Evolutionary conservation across 169 alveolate genomes (phyloP).

Genomic region (Sarcocystis neurona): DNA sequence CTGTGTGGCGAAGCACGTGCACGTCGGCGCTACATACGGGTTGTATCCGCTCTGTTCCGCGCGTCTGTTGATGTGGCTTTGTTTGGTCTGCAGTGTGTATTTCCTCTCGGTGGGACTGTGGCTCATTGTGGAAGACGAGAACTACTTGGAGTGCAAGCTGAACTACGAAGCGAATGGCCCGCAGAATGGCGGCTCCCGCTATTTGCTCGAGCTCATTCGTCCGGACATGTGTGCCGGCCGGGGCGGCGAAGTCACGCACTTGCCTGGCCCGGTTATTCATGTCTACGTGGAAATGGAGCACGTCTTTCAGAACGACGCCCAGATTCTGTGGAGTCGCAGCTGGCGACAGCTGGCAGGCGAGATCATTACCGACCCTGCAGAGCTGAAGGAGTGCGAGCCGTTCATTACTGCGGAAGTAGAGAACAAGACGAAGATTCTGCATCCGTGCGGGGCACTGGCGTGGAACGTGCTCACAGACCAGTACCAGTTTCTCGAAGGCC

Average conservation of each 20-base stretch:
- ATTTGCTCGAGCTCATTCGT: not conserved
- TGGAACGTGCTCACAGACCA: constrained; percentile 43
- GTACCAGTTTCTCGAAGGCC: constrained; percentile 13
- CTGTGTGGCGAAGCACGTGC: not conserved
- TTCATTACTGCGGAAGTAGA: constrained; percentile 7
- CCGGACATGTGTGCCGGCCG: constrained; percentile 30
- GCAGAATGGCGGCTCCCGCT: constrained; percentile 26
- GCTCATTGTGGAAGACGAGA: constrained; percentile 8
- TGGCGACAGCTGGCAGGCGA: constrained; percentile 37
- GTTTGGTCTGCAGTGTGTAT: not conserved
- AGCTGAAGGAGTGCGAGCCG: constrained; percentile 23
- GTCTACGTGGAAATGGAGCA: constrained; percentile 32
- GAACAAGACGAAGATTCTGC: constrained; percentile 32
- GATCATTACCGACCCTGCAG: constrained; percentile 35
- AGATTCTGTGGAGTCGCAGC: constrained; percentile 27
- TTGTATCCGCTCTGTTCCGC: constrained; percentile 12
- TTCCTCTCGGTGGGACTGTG: not conserved
- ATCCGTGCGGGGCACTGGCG: constrained; percentile 41
- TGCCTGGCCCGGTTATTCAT: constrained; percentile 22
- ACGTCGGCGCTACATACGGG: not conserved
- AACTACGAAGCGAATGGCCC: constrained; percentile 26
- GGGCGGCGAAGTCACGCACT: not conserved
- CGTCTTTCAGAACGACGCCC: constrained; percentile 46
- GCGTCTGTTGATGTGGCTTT: not conserved
- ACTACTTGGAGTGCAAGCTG: constrained; percentile 36